Evolutionary conservation across 75 land plant genomes (phyloP).

Genomic region (Chamaecyparis obtusa): DNA sequence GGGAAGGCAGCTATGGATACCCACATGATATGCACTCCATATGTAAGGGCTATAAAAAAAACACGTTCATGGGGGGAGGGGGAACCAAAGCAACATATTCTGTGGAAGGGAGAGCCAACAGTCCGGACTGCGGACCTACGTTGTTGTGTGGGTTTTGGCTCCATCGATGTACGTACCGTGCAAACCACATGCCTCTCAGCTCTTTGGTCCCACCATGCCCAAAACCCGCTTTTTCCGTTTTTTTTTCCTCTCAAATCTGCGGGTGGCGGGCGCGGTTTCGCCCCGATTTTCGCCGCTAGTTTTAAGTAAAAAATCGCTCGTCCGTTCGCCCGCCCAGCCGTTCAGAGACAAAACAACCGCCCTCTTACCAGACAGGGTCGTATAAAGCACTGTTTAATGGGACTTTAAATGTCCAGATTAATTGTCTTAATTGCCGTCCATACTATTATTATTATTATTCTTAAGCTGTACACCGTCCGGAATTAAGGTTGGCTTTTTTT

Average conservation of each 20-base stretch:
- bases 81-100: not conserved
- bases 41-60: not conserved
- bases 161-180: not conserved
- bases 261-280: not conserved
- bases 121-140: not conserved
- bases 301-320: not conserved
- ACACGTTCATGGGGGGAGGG: not conserved
- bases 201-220: too few species aligned
- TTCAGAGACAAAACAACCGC: not conserved
- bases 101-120: not conserved
- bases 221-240: not conserved
- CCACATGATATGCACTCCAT: slow-evolving; percentile 6
- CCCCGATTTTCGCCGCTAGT: slow-evolving; percentile 1
- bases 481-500: too few species aligned
- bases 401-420: not conserved
- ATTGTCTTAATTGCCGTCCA: not conserved
- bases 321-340: not conserved
- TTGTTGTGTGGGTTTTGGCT: not conserved
- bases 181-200: not conserved
- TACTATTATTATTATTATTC: too few species aligned
- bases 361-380: not conserved
- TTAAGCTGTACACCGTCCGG: too few species aligned
- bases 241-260: not conserved
- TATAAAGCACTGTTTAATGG: not conserved
- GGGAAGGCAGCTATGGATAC: not conserved